A percentile compares a stretch with the other conserved stretches of the same genome.
Evolutionary conservation across 306 rosid genomes (phyloP).

Genomic region (Pyrus betulifolia): DNA sequence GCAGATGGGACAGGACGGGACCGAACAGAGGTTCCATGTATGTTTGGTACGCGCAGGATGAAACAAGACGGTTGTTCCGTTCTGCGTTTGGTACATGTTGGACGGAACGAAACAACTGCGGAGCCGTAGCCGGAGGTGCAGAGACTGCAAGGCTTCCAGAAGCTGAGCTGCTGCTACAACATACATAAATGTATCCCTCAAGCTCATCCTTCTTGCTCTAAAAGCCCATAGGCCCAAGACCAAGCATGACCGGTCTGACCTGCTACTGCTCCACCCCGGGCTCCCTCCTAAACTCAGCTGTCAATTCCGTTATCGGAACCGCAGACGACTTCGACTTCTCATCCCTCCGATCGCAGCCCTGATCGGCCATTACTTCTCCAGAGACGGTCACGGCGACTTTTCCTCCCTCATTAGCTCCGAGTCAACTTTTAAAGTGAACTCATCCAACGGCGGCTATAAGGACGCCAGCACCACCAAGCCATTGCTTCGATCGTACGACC

Average conservation of each 20-base stretch:
- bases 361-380: constrained; percentile 25
- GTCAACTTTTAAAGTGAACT: constrained; percentile 29
- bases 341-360: not conserved
- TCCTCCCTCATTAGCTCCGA: constrained; percentile 32
- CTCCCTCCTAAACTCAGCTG: constrained; percentile 31
- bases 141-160: not conserved
- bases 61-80: too few species aligned
- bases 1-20: too few species aligned
- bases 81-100: too few species aligned
- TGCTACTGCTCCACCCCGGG: too few species aligned
- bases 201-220: constrained; percentile 12
- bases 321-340: not conserved
- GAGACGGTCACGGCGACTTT: constrained; percentile 22
- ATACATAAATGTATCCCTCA: constrained; percentile 25
- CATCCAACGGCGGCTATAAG: constrained; percentile 13
- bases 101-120: too few species aligned
- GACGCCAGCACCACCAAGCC: not conserved
- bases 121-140: too few species aligned
- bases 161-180: not conserved
- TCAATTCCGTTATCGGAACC: constrained; percentile 49
- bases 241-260: too few species aligned
- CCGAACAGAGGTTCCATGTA: too few species aligned
- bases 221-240: too few species aligned
- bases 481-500: constrained; percentile 36
- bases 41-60: too few species aligned